Evolutionary conservation across 148 eudicot species (phyloP).

Genomic region (Persicaria tinctoria): DNA sequence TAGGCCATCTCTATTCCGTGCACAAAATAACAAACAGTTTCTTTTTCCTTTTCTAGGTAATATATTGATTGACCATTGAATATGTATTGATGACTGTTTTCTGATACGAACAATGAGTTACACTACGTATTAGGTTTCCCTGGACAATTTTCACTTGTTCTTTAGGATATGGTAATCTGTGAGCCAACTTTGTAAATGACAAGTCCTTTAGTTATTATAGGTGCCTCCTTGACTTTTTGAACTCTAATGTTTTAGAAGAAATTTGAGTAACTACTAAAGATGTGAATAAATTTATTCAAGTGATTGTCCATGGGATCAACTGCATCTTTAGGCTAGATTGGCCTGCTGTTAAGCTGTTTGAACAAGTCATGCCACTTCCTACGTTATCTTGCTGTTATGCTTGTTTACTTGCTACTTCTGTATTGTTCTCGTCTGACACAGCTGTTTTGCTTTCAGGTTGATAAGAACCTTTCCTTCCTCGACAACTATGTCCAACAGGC

Average conservation of each 20-base stretch:
- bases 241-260: neutral
- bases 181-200: neutral
- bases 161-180: neutral
- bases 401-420: neutral
- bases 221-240: neutral
- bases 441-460: slow-evolving; percentile 50
- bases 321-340: too few species aligned
- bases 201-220: neutral
- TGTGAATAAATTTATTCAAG: neutral
- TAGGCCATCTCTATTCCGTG: too few species aligned
- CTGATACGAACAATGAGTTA: neutral
- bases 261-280: neutral
- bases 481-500: slow-evolving; percentile 58
- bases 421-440: neutral
- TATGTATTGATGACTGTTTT: neutral
- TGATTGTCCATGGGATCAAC: neutral
- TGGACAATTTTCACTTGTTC: neutral
- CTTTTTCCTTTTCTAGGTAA: neutral
- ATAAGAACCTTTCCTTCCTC: slow-evolving; percentile 68
- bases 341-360: neutral
- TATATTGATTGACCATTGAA: neutral
- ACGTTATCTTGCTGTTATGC: neutral
- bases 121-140: neutral
- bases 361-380: neutral
- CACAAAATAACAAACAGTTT: neutral